Percentiles rank a stretch among this genome's conserved stretches.
Evolutionary conservation across 1,284 basidiomycete genomes (phyloP).

Genomic region (Ustilago loliicola): DNA sequence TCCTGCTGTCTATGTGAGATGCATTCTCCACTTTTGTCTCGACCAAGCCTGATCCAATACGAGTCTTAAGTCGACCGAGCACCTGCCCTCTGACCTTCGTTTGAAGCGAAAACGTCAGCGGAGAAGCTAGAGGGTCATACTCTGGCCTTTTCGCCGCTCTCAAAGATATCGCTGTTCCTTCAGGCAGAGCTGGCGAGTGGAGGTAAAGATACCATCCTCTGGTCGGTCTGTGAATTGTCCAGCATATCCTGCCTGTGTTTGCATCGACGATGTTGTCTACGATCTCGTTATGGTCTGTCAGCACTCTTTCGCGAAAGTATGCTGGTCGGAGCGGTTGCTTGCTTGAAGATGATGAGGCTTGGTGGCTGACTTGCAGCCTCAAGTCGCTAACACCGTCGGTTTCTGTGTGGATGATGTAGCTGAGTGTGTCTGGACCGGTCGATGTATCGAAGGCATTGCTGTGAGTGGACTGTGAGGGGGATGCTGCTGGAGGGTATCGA

Average conservation of each 20-base stretch:
- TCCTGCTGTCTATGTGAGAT: neutral
- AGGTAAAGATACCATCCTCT: conserved; percentile 64
- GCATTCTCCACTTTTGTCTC: neutral
- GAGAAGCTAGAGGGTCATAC: conserved; percentile 37
- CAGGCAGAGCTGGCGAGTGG: conserved; percentile 53
- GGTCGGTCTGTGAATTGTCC: conserved; percentile 59
- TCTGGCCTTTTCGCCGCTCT: conserved; percentile 25
- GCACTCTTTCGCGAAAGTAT: conserved; percentile 51
- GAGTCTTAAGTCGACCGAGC: conserved; percentile 8
- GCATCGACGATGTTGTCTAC: conserved; percentile 59
- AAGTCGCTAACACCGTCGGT: conserved; percentile 34
- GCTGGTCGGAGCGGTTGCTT: conserved; percentile 42
- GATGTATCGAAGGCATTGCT: neutral
- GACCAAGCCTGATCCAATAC: neutral
- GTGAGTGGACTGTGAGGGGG: neutral
- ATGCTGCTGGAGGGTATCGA: conserved; percentile 13
- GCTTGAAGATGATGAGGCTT: conserved; percentile 26
- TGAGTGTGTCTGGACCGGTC: conserved; percentile 8
- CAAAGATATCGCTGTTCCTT: conserved; percentile 49
- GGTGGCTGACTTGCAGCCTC: conserved; percentile 46
- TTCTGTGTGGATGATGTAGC: conserved; percentile 46
- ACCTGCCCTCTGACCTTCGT: conserved; percentile 25
- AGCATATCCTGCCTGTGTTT: conserved; percentile 37
- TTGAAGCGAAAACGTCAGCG: conserved; percentile 49
- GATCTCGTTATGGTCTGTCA: conserved; percentile 58